phyloP scores from a whole-genome alignment of 1,284 basidiomycete species.

The Marasmius sp. region DNA sequence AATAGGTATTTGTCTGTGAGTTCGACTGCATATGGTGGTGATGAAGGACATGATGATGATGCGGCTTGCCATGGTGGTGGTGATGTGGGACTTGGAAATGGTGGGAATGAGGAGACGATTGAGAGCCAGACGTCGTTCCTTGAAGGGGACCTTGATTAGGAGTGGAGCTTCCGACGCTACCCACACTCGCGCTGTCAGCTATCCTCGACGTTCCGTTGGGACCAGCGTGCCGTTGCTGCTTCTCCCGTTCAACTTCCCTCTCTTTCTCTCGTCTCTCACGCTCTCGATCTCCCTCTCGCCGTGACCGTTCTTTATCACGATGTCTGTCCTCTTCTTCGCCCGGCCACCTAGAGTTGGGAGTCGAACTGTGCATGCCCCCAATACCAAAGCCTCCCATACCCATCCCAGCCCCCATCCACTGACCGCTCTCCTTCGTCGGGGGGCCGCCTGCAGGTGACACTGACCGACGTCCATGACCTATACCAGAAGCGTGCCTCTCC shows the following conservation, averaged over 20 bases:
- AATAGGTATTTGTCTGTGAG: neutral
- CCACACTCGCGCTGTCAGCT: neutral
- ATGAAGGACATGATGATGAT: slow-evolving; percentile 20
- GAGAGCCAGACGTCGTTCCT: neutral
- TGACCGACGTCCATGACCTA: slow-evolving; percentile 3
- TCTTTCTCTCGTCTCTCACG: slow-evolving; percentile 20
- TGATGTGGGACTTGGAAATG: slow-evolving; percentile 16
- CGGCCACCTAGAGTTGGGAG: slow-evolving; percentile 20
- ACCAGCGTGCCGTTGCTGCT: slow-evolving; percentile 4
- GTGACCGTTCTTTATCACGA: slow-evolving; percentile 7
- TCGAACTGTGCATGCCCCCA: slow-evolving; percentile 4
- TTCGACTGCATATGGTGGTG: slow-evolving; percentile 11
- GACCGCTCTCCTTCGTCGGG: slow-evolving; percentile 18
- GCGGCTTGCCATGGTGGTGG: slow-evolving; percentile 16
- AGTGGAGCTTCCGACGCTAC: neutral
- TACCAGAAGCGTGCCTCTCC: neutral
- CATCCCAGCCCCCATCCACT: slow-evolving; percentile 28
- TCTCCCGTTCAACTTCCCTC: slow-evolving; percentile 9
- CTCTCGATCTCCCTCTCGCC: slow-evolving; percentile 20
- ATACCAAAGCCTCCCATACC: slow-evolving; percentile 22
- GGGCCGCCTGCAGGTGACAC: slow-evolving; percentile 3
- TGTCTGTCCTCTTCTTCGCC: slow-evolving; percentile 10
- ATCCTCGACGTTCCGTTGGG: neutral
- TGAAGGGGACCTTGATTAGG: slow-evolving; percentile 3
- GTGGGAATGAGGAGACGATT: slow-evolving; percentile 3